Conservation (phyloP, 352 stramenopile genomes). For the Phytopythium aichiense region DNA sequence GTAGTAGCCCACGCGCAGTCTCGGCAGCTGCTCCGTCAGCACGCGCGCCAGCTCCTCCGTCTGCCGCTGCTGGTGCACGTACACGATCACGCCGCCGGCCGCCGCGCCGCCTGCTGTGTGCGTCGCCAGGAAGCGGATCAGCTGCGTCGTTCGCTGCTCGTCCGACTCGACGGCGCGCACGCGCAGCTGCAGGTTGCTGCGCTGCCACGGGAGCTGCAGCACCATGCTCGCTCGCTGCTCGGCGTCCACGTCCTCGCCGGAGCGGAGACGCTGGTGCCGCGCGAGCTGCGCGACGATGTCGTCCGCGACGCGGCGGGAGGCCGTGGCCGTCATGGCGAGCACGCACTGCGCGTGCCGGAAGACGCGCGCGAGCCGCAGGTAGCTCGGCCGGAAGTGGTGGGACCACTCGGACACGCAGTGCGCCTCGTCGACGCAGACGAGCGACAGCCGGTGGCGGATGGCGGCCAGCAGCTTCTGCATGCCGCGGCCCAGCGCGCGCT, state of each 20-base stretch:
- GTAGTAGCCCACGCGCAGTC: constrained; percentile 76
- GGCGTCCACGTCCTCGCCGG: constrained; percentile 2
- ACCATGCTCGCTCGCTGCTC: constrained; percentile 28
- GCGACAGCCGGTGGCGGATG: constrained; percentile 43
- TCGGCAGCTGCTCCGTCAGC: constrained; percentile 54
- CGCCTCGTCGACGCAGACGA: constrained; percentile 94
- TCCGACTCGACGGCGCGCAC: constrained; percentile 53
- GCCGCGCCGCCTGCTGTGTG: constrained; percentile 14
- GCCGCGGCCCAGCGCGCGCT: constrained; percentile 78
- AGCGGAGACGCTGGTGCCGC: constrained; percentile 11
- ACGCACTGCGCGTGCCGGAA: constrained; percentile 69
- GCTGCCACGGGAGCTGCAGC: constrained; percentile 73
- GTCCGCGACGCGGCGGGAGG: constrained; percentile 65
- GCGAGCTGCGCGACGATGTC: constrained; percentile 68
- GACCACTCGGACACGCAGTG: constrained; percentile 96
- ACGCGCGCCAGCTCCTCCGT: constrained; percentile 64
- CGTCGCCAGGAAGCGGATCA: constrained; percentile 18
- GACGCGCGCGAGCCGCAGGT: constrained; percentile 51
- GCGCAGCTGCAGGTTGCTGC: constrained; percentile 54
- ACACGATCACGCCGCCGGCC: constrained; percentile 73
- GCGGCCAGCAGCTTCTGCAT: constrained; percentile 68
- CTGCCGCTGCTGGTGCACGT: constrained; percentile 79
- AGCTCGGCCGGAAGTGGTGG: constrained; percentile 92
- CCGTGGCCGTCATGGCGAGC: constrained; percentile 92
- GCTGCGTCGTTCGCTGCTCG: constrained; percentile 42